These are phyloP conservation scores for Talaromyces stipitatus DNA, from an alignment of 495 filamentous ascomycete genomes.

Conservation along the genomic window DNA sequence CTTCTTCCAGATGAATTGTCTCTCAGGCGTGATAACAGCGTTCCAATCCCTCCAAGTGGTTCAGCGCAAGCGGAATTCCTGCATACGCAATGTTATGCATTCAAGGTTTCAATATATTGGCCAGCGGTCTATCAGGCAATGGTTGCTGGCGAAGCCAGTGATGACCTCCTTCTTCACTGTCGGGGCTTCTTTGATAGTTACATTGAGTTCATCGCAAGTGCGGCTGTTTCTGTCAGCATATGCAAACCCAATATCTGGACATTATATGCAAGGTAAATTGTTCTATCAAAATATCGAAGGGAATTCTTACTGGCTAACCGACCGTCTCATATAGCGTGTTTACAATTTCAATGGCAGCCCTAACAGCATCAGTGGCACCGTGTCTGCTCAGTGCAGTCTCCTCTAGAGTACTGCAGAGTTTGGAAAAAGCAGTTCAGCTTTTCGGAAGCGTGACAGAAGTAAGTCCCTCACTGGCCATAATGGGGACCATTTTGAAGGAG, in stretches of 20 bases:
- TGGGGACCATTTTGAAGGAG: neutral
- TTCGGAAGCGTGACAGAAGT: neutral
- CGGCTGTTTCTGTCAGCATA: neutral
- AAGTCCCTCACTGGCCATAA: neutral
- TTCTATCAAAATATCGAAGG: neutral
- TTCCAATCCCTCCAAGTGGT: neutral
- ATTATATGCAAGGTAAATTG: neutral
- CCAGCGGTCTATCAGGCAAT: neutral
- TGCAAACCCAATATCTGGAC: neutral
- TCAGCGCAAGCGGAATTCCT: neutral
- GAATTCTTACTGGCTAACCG: neutral
- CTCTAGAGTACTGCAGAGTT: neutral
- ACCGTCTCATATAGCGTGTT: neutral
- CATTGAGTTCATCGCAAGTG: neutral
- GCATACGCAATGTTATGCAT: constrained; percentile 1
- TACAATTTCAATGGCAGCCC: constrained; percentile 1
- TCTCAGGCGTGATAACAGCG: constrained; percentile 1
- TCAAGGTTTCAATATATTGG: constrained; percentile 1
- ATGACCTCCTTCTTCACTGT: constrained; percentile 1
- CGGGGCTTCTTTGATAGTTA: neutral
- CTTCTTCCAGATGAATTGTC: neutral
- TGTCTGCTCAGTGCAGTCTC: neutral
- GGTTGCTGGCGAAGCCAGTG: neutral
- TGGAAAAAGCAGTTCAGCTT: constrained; percentile 1
- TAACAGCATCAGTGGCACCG: neutral